Conservation (phyloP, 2,329 filamentous ascomycete species). For the Trichoderma lentiforme region DNA sequence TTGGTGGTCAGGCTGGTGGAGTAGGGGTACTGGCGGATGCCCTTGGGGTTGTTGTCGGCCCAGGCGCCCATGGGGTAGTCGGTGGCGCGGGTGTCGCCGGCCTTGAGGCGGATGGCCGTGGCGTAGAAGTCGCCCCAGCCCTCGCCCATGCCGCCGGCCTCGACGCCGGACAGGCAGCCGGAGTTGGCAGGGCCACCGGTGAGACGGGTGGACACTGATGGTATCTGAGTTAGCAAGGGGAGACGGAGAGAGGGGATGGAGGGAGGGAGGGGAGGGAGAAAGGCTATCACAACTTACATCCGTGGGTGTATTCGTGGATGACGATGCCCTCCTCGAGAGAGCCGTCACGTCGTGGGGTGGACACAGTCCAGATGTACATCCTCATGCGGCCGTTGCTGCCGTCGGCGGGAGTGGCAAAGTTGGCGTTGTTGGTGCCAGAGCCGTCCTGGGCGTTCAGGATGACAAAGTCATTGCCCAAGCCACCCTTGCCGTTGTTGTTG, state of each 20-base stretch:
- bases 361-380: slow-evolving; percentile 55
- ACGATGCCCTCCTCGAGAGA: slow-evolving; percentile 59
- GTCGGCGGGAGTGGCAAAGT: slow-evolving; percentile 54
- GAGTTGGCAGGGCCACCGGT: slow-evolving; percentile 56
- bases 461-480: slow-evolving; percentile 49
- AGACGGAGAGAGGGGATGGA: no score
- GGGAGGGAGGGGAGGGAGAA: not conserved
- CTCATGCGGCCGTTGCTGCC: slow-evolving; percentile 52
- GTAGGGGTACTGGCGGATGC: slow-evolving; percentile 51
- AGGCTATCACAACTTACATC: slow-evolving; percentile 31
- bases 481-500: slow-evolving; percentile 54
- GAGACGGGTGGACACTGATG: slow-evolving; percentile 51
- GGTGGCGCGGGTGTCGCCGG: slow-evolving; percentile 42
- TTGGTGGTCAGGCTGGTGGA: slow-evolving; percentile 49
- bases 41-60: slow-evolving; percentile 41
- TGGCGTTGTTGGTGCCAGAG: slow-evolving; percentile 53
- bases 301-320: slow-evolving; percentile 58
- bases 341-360: slow-evolving; percentile 49
- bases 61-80: slow-evolving; percentile 51
- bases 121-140: slow-evolving; percentile 58
- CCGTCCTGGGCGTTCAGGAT: slow-evolving; percentile 58
- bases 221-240: slow-evolving; percentile 5
- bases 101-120: slow-evolving; percentile 46
- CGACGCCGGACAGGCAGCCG: slow-evolving; percentile 44
- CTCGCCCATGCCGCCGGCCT: slow-evolving; percentile 56